Evolutionary conservation across 331 rosid genomes (phyloP).

Genomic region (Pyrus hybrid): DNA sequence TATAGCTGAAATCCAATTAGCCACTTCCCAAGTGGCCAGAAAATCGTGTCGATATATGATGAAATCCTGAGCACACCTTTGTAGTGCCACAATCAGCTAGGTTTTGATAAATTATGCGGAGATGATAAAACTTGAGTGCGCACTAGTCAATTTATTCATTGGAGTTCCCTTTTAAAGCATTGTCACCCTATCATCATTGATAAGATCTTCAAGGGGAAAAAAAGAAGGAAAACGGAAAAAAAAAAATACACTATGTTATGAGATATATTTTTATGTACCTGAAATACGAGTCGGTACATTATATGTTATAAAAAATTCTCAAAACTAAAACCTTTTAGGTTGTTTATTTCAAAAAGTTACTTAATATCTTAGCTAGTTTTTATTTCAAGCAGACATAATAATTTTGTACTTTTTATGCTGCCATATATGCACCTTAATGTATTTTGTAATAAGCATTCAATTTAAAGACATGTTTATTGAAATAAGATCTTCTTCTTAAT

Average conservation of each 20-base stretch:
- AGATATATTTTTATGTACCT: too few species aligned
- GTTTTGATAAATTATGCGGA: too few species aligned
- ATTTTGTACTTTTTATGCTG: background rate
- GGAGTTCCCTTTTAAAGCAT: background rate
- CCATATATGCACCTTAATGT: background rate
- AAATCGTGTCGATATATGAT: background rate
- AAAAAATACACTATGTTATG: too few species aligned
- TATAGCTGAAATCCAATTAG: background rate
- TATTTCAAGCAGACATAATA: background rate
- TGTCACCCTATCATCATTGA: constrained; percentile 20
- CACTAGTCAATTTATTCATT: constrained; percentile 1
- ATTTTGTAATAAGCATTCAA: background rate
- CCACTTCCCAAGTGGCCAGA: background rate
- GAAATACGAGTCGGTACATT: too few species aligned
- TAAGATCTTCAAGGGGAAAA: background rate
- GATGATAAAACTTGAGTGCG: constrained; percentile 1
- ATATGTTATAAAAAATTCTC: too few species aligned
- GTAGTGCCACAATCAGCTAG: background rate
- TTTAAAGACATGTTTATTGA: background rate
- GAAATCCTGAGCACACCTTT: background rate
- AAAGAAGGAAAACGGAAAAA: background rate
- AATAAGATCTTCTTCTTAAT: too few species aligned
- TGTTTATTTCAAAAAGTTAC: background rate
- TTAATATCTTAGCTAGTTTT: background rate
- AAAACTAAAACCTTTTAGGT: background rate